Conservation (phyloP, 2,329 filamentous ascomycete genomes). For the Ascosphaera aggregata region DNA sequence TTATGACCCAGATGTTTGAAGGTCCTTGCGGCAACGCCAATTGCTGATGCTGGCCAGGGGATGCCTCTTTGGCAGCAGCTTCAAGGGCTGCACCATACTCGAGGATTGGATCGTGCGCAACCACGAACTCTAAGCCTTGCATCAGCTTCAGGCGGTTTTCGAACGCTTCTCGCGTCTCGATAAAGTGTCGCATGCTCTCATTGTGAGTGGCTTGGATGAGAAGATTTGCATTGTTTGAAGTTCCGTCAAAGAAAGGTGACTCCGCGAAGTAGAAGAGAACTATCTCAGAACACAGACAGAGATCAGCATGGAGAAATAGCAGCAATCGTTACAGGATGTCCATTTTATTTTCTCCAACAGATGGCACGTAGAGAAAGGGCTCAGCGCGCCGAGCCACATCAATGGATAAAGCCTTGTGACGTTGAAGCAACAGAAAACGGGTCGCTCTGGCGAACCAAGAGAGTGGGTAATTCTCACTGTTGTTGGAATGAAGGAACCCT, state of each 20-base stretch:
- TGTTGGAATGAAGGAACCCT: constrained; percentile 22
- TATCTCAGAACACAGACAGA: constrained; percentile 7
- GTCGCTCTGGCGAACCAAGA: not conserved
- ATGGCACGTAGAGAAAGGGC: not conserved
- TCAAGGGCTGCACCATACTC: constrained; percentile 15
- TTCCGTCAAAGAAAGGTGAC: constrained; percentile 39
- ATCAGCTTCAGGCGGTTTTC: constrained; percentile 30
- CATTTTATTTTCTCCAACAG: not conserved
- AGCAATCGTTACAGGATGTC: not conserved
- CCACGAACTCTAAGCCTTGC: constrained; percentile 35
- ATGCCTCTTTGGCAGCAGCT: constrained; percentile 4
- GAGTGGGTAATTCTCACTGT: constrained; percentile 12
- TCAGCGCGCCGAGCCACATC: not conserved
- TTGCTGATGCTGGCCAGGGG: constrained; percentile 1
- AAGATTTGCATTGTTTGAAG: constrained; percentile 35
- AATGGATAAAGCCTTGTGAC: not conserved
- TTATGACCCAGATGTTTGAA: constrained; percentile 34
- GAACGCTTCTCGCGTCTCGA: constrained; percentile 32
- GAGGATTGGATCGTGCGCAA: constrained; percentile 32
- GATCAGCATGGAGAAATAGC: not conserved
- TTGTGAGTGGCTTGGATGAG: constrained; percentile 28
- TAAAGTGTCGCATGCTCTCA: constrained; percentile 24
- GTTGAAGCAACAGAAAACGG: not conserved
- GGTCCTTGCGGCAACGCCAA: constrained; percentile 18
- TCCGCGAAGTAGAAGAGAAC: constrained; percentile 38